Evolutionary conservation across 2,329 filamentous ascomycete species (phyloP).

Genomic region (Aspergillus novoparasiticus): DNA sequence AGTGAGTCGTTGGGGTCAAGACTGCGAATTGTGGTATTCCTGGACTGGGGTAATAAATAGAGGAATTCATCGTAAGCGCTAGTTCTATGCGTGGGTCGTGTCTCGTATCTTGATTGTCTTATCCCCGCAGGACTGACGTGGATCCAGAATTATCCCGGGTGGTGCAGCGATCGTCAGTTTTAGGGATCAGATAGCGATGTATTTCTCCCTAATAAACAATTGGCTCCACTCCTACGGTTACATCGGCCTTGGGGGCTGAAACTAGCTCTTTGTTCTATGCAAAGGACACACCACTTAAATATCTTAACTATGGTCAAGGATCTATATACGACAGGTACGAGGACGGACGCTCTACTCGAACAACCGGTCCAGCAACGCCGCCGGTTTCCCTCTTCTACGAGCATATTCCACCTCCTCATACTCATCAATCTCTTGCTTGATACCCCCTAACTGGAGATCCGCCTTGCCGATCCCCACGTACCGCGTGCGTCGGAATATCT

Average conservation of each 20-base stretch:
- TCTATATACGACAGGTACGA: not conserved
- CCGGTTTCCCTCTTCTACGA: not conserved
- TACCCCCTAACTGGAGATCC: constrained; percentile 49
- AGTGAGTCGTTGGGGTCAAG: not conserved
- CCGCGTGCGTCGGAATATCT: constrained; percentile 63
- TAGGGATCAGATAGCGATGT: not conserved
- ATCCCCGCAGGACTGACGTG: not conserved
- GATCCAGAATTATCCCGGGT: not conserved
- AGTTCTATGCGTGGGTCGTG: not conserved
- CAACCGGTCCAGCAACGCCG: not conserved
- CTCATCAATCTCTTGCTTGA: constrained; percentile 30
- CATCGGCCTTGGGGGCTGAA: not conserved
- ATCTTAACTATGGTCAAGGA: not conserved
- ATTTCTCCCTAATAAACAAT: not conserved
- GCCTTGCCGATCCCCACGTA: constrained; percentile 57
- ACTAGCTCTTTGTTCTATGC: not conserved
- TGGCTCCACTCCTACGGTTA: not conserved
- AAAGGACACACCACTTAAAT: not conserved
- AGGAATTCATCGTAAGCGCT: not conserved
- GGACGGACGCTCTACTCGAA: not conserved
- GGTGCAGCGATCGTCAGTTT: not conserved
- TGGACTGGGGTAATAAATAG: not conserved
- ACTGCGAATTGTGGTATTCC: no score
- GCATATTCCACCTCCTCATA: constrained; percentile 22
- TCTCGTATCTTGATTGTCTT: not conserved